Conservation (phyloP, 2,329 filamentous ascomycete genomes). For the Aureobasidium mangrovei region DNA sequence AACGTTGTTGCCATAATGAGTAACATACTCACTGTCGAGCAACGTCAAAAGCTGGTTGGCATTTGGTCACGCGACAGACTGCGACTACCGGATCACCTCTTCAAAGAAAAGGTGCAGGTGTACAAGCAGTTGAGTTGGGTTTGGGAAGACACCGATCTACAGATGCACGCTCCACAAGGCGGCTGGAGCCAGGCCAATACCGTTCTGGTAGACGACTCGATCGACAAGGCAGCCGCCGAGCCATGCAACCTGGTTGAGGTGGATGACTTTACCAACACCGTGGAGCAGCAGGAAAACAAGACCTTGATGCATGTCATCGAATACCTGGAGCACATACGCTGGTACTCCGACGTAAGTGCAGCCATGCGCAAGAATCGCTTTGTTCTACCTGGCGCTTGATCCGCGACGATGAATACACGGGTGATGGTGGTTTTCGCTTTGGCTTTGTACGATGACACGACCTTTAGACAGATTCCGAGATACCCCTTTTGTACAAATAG, state of each 20-base stretch:
- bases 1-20: conserved; percentile 64
- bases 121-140: conserved; percentile 75
- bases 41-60: conserved; percentile 52
- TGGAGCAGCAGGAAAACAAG: neutral
- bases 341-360: conserved; percentile 1
- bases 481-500: too few species aligned
- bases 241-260: conserved; percentile 75
- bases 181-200: conserved; percentile 79
- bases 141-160: conserved; percentile 50
- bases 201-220: conserved; percentile 77
- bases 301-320: conserved; percentile 4
- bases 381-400: neutral
- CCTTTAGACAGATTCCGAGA: neutral
- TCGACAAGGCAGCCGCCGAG: conserved; percentile 70
- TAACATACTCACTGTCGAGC: conserved; percentile 50
- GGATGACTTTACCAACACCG: conserved; percentile 55
- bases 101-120: conserved; percentile 64
- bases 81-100: conserved; percentile 56
- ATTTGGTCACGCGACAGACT: conserved; percentile 74
- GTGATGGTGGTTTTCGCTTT: too few species aligned
- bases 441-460: neutral
- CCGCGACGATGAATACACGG: neutral
- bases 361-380: conserved; percentile 1
- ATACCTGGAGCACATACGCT: conserved; percentile 1
- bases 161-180: conserved; percentile 28